phyloP scores from a whole-genome alignment of 148 eudicot genomes.

The Dysphania ambrosioides region DNA sequence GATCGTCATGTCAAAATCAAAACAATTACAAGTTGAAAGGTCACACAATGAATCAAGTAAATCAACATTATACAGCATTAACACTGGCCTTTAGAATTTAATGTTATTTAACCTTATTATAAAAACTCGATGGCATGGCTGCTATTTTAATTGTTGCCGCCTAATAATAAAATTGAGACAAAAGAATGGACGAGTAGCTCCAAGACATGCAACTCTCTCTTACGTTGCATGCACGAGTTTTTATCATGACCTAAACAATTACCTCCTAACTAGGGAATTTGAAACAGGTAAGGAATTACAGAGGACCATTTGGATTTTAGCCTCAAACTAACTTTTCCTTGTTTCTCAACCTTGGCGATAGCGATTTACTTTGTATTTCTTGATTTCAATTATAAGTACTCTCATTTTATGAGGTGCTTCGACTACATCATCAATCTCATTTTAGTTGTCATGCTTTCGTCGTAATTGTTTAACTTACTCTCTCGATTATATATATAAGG shows the following conservation, averaged over 20 bases:
- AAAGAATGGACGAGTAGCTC: background rate
- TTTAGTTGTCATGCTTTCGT: constrained; percentile 2
- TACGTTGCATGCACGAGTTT: constrained; percentile 3
- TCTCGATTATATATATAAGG: too few relatives aligned
- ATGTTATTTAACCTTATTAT: constrained; percentile 17
- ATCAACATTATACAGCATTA: too few relatives aligned
- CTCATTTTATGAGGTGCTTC: constrained; percentile 12
- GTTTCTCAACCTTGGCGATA: background rate
- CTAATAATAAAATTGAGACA: constrained; percentile 26
- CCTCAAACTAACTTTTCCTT: constrained; percentile 6
- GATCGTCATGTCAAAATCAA: constrained; percentile 20
- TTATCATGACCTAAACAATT: constrained; percentile 1
- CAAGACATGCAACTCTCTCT: constrained; percentile 12
- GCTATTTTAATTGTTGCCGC: constrained; percentile 15
- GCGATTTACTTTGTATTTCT: background rate
- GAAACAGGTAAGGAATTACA: background rate
- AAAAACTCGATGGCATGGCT: constrained; percentile 4
- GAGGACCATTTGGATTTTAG: constrained; percentile 19
- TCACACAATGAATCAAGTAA: background rate
- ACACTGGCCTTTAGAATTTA: constrained; percentile 32
- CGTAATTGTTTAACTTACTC: too few relatives aligned
- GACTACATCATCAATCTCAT: constrained; percentile 13
- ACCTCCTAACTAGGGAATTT: constrained; percentile 24
- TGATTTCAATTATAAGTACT: constrained; percentile 21
- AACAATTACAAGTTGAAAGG: background rate